Evolutionary conservation across 225 moss, liverwort and hornwort species (phyloP).

Genomic region (Marchantia polymorpha): DNA sequence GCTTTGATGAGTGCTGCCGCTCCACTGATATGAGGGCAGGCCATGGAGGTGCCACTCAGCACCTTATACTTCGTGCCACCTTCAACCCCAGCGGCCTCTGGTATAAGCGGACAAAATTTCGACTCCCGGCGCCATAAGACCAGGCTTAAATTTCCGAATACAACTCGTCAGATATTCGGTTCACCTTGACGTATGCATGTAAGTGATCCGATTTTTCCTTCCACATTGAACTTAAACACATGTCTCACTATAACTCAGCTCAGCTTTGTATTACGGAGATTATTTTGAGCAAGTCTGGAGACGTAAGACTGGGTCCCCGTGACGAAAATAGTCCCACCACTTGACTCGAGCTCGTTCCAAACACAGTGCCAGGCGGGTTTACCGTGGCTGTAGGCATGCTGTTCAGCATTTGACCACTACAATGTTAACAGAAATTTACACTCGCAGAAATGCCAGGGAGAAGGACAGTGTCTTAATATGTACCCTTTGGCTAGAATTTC

Average conservation of each 20-base stretch:
- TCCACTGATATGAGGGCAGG: constrained; percentile 23
- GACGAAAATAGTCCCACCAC: neutral
- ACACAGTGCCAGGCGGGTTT: neutral
- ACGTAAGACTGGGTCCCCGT: neutral
- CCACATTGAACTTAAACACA: no score
- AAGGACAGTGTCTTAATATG: neutral
- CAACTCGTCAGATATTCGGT: no score
- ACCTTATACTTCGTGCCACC: neutral
- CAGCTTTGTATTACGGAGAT: no score
- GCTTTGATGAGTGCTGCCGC: constrained; percentile 22
- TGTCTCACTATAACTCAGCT: no score
- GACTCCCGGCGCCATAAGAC: constrained; percentile 20
- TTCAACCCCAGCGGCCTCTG: neutral
- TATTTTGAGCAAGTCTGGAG: no score
- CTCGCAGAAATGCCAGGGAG: no score
- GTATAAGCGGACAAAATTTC: constrained; percentile 23
- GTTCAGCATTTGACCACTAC: neutral
- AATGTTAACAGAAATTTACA: neutral
- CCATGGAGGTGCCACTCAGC: constrained; percentile 24
- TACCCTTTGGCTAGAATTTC: neutral
- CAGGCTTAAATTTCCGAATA: constrained; percentile 8
- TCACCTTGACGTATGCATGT: no score
- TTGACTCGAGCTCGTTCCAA: neutral
- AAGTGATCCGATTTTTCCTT: no score
- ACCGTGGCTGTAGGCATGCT: neutral